Evolutionary conservation across 1,284 basidiomycete genomes (phyloP).

Genomic region (Puccinia sorghi): DNA sequence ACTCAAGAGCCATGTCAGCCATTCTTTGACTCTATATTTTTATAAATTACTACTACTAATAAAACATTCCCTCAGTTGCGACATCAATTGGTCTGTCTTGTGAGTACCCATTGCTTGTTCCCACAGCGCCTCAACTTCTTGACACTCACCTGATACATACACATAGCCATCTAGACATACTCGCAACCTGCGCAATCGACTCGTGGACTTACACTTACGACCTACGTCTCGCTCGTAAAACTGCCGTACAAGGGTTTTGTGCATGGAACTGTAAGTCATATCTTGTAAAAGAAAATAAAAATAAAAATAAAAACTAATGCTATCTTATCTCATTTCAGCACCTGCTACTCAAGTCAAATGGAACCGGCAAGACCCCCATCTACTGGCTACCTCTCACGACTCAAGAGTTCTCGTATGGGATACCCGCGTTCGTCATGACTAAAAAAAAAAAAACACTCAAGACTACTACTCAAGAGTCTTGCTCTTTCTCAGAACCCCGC

Average conservation of each 20-base stretch:
- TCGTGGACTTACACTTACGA: slow-evolving; percentile 80
- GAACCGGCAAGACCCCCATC: slow-evolving; percentile 79
- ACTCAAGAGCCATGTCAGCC: slow-evolving; percentile 79
- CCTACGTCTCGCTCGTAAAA: slow-evolving; percentile 60
- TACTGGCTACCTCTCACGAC: slow-evolving; percentile 82
- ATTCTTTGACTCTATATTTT: neutral
- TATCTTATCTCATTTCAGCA: slow-evolving; percentile 60
- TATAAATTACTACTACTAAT: neutral
- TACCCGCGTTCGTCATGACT: slow-evolving; percentile 65
- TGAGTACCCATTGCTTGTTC: too few species aligned
- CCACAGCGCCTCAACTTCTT: too few species aligned
- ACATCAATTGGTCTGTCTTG: slow-evolving; percentile 90
- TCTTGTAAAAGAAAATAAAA: too few species aligned
- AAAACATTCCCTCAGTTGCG: slow-evolving; percentile 60
- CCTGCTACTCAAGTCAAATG: slow-evolving; percentile 94
- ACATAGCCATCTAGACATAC: slow-evolving; percentile 45
- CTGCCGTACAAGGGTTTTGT: slow-evolving; percentile 63
- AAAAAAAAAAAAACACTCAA: neutral
- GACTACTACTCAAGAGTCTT: neutral
- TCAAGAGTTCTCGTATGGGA: slow-evolving; percentile 85
- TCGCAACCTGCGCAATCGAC: slow-evolving; percentile 62
- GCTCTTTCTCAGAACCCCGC: slow-evolving; percentile 72
- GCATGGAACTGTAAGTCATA: slow-evolving; percentile 75
- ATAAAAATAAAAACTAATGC: neutral
- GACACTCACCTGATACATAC: slow-evolving; percentile 62